Percentiles rank a stretch among this genome's conserved stretches.
phyloP scores from a whole-genome alignment of 345 rosid genomes.

The Isatis tinctoria region DNA sequence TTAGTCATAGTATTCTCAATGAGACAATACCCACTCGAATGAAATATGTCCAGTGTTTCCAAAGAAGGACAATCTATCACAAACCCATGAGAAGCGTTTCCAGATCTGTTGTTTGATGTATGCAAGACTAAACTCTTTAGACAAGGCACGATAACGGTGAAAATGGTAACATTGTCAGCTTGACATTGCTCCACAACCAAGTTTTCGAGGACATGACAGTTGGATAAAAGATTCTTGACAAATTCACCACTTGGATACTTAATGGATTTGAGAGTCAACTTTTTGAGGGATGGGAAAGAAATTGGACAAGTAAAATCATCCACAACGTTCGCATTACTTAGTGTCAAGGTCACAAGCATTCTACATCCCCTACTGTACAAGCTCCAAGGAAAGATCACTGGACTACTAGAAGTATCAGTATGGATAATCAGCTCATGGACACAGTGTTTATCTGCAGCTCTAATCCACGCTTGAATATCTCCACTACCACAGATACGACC shows the following conservation, averaged over 20 bases:
- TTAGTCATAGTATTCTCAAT: not conserved
- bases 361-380: not conserved
- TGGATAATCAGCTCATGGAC: not conserved
- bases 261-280: not conserved
- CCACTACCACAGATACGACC: not conserved
- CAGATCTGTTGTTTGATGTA: not conserved
- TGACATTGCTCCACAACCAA: not conserved
- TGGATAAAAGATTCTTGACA: not conserved
- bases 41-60: not conserved
- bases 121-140: not conserved
- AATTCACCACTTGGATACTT: constrained; percentile 1
- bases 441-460: not conserved
- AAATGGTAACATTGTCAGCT: not conserved
- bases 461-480: not conserved
- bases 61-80: constrained; percentile 19
- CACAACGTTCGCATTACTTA: not conserved
- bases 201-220: constrained; percentile 17
- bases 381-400: not conserved
- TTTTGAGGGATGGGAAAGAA: not conserved
- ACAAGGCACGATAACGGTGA: not conserved
- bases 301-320: not conserved
- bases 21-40: not conserved
- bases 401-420: not conserved
- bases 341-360: constrained; percentile 8
- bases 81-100: not conserved